These are phyloP conservation scores for Tuber calosporum DNA, from an alignment of 495 filamentous ascomycete species.

Conservation along the genomic window DNA sequence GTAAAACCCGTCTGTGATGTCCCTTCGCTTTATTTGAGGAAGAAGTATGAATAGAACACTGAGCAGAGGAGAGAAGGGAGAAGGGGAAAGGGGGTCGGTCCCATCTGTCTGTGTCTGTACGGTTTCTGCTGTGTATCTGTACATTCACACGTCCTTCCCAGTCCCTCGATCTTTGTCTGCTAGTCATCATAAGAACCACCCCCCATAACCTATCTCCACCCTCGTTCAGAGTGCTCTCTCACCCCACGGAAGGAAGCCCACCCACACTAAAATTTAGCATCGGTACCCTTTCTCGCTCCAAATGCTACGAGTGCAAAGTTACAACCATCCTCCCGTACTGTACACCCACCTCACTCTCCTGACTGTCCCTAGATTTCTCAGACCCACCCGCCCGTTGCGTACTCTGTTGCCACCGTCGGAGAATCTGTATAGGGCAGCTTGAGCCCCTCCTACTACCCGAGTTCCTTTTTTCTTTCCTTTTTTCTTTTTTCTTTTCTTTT, in stretches of 20 bases:
- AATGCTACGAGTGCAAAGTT: background rate
- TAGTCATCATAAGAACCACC: slow-evolving; percentile 34
- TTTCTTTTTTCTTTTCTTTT: slow-evolving; percentile 6
- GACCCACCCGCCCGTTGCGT: background rate
- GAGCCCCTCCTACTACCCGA: slow-evolving; percentile 25
- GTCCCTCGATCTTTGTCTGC: slow-evolving; percentile 13
- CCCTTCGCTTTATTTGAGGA: slow-evolving; percentile 1
- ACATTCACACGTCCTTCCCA: slow-evolving; percentile 22
- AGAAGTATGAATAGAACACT: background rate
- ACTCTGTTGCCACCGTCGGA: slow-evolving; percentile 31
- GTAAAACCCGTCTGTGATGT: slow-evolving; percentile 32
- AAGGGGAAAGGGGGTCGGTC: background rate
- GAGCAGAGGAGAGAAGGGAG: background rate
- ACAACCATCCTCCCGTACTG: too few relatives aligned
- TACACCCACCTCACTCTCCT: background rate
- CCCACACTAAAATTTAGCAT: slow-evolving; percentile 22
- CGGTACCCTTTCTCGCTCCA: slow-evolving; percentile 10
- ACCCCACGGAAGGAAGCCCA: slow-evolving; percentile 16
- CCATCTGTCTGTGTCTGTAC: background rate
- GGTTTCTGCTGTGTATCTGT: slow-evolving; percentile 23
- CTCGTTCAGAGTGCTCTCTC: background rate
- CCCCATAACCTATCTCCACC: slow-evolving; percentile 10
- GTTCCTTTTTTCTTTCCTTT: slow-evolving; percentile 24
- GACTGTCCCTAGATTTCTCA: slow-evolving; percentile 2
- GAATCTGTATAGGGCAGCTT: slow-evolving; percentile 37